Base-by-base conservation (phyloP, 371 early-diverging fungal genomes). In the Neoconidiobolus thromboides region DNA sequence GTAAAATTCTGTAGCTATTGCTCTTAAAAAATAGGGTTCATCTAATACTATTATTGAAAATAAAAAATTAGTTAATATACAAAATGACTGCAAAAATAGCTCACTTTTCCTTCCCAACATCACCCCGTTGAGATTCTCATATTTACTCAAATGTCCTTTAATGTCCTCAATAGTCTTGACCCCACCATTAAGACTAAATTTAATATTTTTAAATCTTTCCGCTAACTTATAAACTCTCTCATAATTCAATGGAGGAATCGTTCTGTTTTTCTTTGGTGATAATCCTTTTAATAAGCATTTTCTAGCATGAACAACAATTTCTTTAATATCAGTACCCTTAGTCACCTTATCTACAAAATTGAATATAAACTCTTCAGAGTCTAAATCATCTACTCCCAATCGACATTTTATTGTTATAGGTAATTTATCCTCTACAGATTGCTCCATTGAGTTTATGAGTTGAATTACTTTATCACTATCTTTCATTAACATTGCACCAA, bases 301-400 rank as follows among this genome's bases (percentile, higher is more conserved):
- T 48, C 94, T 75, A 1, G 93, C 89, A 71, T 94, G 94, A 5
- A 94, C 73, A 63, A 90, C 82, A 57, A 92, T 63, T 60, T 81
- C 79, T 0, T 63, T 61, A 1, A 72, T 68, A 59, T 72, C 39
- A 55, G 64, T 54, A 60, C 71, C 65, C 67, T 64, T 68, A 36
- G 61, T 74, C 53, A 63, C 67, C 44, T 62, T 41, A 67, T 71
- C 67, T 65, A 81, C 79, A 72, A 79, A 87, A 4, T 68, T 58
- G 42, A 71, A 63, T 10, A 87, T 60, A 54, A 81, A 81, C 47
- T 76, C 82, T 48, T 76, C 72, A 3, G 78, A 73, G 58, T 85
- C 88, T 36, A 77, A 66, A 5, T 81, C 64, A 63, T 87, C 88
- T 15, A 87, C 76, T 1, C 88, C 88, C 14, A 81, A 76, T 15